Base-by-base conservation (phyloP, 306 rosid genomes). In the Glycine soja region DNA sequence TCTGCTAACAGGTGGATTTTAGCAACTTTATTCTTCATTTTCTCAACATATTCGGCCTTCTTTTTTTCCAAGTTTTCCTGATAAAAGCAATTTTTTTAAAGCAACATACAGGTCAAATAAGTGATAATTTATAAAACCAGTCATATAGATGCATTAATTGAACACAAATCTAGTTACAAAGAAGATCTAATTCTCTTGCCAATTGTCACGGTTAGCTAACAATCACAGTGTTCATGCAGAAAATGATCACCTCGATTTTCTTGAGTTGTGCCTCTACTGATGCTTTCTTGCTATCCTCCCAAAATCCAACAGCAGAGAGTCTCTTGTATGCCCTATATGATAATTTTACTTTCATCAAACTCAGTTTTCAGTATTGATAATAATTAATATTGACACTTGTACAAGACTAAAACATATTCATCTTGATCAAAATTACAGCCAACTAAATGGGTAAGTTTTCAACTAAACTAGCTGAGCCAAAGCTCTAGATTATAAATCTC, bases 61-160 rank as follows among this genome's bases (percentile, higher is more conserved):
- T 86, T 83, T 77, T 72, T 95, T 87, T 95, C 97, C 88, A 91
- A 71, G 5, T 69, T 75, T 79, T 95, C 97, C 97, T 95, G 85
- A 70, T 40, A 5, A 36, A 52, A 68, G 10, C 69, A 47, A 1
- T 16, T 68, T 38, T 40, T 51, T 14, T 1, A 6, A 3, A 24
- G 74, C 59, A 10, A 67, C 32, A 34, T 34, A 19, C 3, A 13
- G 6, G 3, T 54, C 53, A 56, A 50, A 67, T 47, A 11, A 15
- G 67, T 54, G 56, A 66, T 6, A 4, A 15, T 65, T 4, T 1
- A 66, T 34, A 34, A 38, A 38, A 38, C 43, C 43, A 38, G 43
- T 8, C 51, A 16, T 10, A 10, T 50, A 57, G 69, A 52, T 62
- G 57, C 75, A 38, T 77, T 42, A 54, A 15, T 16, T 47, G 10